These are phyloP conservation scores for Arthrobotrys pseudoclavata DNA, from an alignment of 2,329 filamentous ascomycete genomes.

Conservation along the genomic window DNA sequence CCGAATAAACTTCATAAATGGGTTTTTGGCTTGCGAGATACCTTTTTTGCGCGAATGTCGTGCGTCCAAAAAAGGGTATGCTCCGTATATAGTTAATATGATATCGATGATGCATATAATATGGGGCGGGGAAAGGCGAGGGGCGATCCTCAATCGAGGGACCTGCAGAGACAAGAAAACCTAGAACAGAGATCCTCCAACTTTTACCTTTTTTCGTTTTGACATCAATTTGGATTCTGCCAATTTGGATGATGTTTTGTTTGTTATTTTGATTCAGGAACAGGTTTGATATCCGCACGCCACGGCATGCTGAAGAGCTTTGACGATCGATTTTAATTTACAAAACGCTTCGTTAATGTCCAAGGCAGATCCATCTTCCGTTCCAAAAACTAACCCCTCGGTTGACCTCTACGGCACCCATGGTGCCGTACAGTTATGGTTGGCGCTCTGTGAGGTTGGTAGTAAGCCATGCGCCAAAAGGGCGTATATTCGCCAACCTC, in stretches of 20 bases:
- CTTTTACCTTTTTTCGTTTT: neutral
- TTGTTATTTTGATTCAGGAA: too few relatives aligned
- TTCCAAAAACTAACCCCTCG: neutral
- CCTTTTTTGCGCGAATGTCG: neutral
- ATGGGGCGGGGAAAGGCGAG: neutral
- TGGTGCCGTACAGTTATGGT: too few relatives aligned
- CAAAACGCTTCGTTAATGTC: too few relatives aligned
- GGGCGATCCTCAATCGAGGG: neutral
- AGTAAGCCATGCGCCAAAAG: neutral
- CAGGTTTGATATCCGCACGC: neutral
- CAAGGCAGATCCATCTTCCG: too few relatives aligned
- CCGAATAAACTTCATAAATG: neutral
- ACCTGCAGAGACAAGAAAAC: neutral
- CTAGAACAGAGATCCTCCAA: neutral
- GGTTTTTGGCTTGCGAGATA: neutral
- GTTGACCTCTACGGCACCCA: too few relatives aligned
- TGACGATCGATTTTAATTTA: too few relatives aligned
- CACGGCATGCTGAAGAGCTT: too few relatives aligned
- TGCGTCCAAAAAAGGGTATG: neutral
- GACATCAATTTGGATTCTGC: too few relatives aligned
- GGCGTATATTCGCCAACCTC: slow-evolving; percentile 1
- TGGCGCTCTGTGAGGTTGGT: neutral
- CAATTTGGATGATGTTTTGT: too few relatives aligned
- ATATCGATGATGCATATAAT: neutral
- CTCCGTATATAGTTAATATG: neutral